Base-by-base conservation (phyloP, 1,284 basidiomycete genomes). In the Ustilago xerochloae region DNA sequence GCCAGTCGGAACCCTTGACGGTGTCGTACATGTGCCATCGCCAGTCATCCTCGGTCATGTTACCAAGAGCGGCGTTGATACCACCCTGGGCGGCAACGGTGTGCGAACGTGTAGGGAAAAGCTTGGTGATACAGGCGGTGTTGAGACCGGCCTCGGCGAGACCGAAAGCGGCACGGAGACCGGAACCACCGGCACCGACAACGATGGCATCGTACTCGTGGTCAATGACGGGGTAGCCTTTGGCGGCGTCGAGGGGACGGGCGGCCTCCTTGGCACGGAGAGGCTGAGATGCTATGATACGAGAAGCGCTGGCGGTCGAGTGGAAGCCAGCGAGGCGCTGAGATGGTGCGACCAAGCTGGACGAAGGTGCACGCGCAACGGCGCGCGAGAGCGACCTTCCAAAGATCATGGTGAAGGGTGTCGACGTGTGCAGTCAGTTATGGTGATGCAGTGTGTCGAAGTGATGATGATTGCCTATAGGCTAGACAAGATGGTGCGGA, bases 11-110 rank as follows among this genome's bases (percentile, higher is more conserved):
- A 75, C 97, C 97, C 89, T 99, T 99, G 76, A 99, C 96, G 60
- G 96, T 99, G 87, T 98, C 95, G 86, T 96, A 95, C 93, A 98
- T 97, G 86, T 99, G 96, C 97, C 97, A 99, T 86, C 97, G 88
- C 96, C 95, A 98, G 86, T 97, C 94, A 84, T 97, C 83, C 80
- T 81, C 80, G 53, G 82, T 84, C 82, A 84, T 83, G 88, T 99
- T 99, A 69, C 96, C 97, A 61, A 99, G 89, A 46, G 97, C 97
- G 81, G 97, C 96, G 87, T 99, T 99, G 86, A 99, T 96, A 86
- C 97, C 97, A 84, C 97, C 97, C 89, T 98, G 96, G 57, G 97
- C 97, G 70, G 97, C 97, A 77, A 99, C 97, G 39, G 97, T 99
- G 86, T 99, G 97, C 87, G 92, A 94, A 86, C 97, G 90, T 28